phyloP scores from a whole-genome alignment of 306 rosid genomes.

The Castanea mollissima region DNA sequence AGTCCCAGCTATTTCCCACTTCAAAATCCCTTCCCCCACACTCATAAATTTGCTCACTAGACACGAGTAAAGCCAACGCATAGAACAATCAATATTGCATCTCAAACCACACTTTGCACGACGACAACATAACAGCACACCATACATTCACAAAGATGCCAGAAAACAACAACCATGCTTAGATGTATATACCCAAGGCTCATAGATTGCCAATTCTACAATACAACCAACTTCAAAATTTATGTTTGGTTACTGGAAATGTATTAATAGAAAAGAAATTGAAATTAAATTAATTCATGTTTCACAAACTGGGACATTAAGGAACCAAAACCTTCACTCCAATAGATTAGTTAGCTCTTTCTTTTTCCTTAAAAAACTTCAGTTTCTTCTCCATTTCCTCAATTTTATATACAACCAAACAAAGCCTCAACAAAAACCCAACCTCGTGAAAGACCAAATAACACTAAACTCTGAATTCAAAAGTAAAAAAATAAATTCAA shows the following conservation, averaged over 20 bases:
- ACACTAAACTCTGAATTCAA: constrained; percentile 45
- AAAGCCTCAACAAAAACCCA: constrained; percentile 37
- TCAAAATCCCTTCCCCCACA: constrained; percentile 40
- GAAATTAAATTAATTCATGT: constrained; percentile 1
- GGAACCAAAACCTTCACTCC: not conserved
- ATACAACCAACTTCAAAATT: not conserved
- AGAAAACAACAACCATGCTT: not conserved
- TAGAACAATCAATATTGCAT: constrained; percentile 4
- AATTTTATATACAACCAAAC: constrained; percentile 18
- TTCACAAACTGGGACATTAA: constrained; percentile 8
- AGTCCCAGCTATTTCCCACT: constrained; percentile 77
- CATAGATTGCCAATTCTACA: not conserved
- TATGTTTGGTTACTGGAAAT: constrained; percentile 2
- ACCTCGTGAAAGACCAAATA: constrained; percentile 9
- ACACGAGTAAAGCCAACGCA: not conserved
- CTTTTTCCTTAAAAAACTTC: not conserved
- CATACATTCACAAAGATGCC: too few species aligned
- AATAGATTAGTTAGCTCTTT: constrained; percentile 12
- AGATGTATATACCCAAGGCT: not conserved
- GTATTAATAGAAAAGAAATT: not conserved
- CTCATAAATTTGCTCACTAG: constrained; percentile 27
- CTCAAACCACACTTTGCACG: constrained; percentile 25
- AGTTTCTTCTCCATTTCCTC: not conserved
- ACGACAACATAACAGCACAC: not conserved
- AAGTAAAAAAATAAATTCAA: not conserved